phyloP scores from a whole-genome alignment of 2,329 filamentous ascomycete genomes.

The Neurospora sp. region DNA sequence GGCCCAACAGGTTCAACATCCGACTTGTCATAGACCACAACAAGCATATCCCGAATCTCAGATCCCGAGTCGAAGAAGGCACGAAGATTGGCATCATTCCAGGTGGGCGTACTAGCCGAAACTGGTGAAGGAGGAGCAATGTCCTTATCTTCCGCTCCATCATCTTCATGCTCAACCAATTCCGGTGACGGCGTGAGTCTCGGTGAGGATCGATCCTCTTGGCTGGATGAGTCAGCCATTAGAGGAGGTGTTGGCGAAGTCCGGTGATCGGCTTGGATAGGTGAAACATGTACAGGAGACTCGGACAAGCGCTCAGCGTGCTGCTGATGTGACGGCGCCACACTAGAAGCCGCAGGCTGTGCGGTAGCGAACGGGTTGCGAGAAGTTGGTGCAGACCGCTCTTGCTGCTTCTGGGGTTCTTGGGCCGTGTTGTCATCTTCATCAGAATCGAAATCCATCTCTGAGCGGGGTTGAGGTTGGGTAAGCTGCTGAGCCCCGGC shows the following conservation, averaged over 20 bases:
- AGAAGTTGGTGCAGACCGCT: slow-evolving; percentile 18
- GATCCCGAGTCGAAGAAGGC: slow-evolving; percentile 85
- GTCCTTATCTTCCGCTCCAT: slow-evolving; percentile 32
- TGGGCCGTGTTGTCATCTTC: slow-evolving; percentile 24
- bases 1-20: slow-evolving; percentile 67
- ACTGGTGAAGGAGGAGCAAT: slow-evolving; percentile 45
- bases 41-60: slow-evolving; percentile 80
- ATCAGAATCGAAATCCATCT: slow-evolving; percentile 59
- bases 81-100: slow-evolving; percentile 79
- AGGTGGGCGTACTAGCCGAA: slow-evolving; percentile 52
- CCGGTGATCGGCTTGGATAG: slow-evolving; percentile 39
- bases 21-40: slow-evolving; percentile 87
- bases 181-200: slow-evolving; percentile 58
- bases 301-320: slow-evolving; percentile 47
- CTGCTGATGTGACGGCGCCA: slow-evolving; percentile 12
- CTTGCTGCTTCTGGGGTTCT: slow-evolving; percentile 21
- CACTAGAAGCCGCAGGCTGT: slow-evolving; percentile 4
- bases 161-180: slow-evolving; percentile 39
- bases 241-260: slow-evolving; percentile 45
- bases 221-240: slow-evolving; percentile 61
- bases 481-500: slow-evolving; percentile 46
- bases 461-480: slow-evolving; percentile 51
- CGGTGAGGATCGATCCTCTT: slow-evolving; percentile 53
- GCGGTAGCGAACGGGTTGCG: slow-evolving; percentile 16
- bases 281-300: slow-evolving; percentile 59